Conservation (phyloP, 2,329 filamentous ascomycete genomes). For the Colletotrichum lindemuthianum region DNA sequence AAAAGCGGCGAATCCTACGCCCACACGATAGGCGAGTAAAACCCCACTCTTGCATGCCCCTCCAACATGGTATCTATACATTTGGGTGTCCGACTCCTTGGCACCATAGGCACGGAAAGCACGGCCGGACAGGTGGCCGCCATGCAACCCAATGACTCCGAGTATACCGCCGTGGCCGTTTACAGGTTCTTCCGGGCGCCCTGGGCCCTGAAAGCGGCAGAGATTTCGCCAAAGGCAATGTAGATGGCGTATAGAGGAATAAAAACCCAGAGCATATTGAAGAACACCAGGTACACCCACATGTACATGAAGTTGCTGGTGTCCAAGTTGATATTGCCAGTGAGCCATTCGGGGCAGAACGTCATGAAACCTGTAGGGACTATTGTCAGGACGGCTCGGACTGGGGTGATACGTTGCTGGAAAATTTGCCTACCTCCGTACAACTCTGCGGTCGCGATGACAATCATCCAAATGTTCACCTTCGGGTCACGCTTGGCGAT, state of each 20-base stretch:
- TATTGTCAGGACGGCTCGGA: too few relatives aligned
- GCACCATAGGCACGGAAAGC: too few relatives aligned
- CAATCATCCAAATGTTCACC: conserved; percentile 70
- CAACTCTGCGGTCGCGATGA: conserved; percentile 72
- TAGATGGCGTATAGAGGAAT: conserved; percentile 69
- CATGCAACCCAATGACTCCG: too few relatives aligned
- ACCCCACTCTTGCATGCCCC: too few relatives aligned
- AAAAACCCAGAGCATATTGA: conserved; percentile 75
- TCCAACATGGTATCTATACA: too few relatives aligned
- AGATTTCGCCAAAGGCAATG: conserved; percentile 64
- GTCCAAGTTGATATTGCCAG: conserved; percentile 69
- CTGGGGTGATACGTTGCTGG: neutral
- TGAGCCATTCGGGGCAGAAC: conserved; percentile 76
- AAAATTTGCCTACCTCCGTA: conserved; percentile 69
- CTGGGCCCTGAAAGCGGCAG: conserved; percentile 58
- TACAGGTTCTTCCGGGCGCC: conserved; percentile 44
- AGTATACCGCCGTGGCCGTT: neutral
- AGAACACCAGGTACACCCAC: conserved; percentile 75
- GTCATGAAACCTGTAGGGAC: conserved; percentile 71
- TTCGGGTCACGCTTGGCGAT: conserved; percentile 64
- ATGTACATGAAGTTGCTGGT: conserved; percentile 74
- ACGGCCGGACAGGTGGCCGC: too few relatives aligned
- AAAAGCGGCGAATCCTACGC: too few relatives aligned
- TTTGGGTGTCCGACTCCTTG: too few relatives aligned
- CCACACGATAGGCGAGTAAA: too few relatives aligned